Percentiles rank a stretch among this genome's conserved stretches.
phyloP scores from a whole-genome alignment of 164 flowering plant genomes.

The Annona squamosa region DNA sequence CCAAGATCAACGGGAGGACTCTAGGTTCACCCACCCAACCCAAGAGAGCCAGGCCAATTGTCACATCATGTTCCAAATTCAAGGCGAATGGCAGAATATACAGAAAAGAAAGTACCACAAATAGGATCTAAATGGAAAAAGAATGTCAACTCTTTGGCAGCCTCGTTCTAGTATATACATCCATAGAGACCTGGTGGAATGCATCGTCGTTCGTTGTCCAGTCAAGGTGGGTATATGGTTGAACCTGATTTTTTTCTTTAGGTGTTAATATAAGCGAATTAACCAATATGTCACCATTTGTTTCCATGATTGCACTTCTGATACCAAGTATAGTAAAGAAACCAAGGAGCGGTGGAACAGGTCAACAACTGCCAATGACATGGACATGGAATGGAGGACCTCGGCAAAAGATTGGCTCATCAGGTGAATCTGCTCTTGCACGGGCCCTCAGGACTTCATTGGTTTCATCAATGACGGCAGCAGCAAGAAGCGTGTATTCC shows the following conservation, averaged over 20 bases:
- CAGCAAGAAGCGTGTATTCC: slow-evolving; percentile 88
- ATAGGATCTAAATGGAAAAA: neutral
- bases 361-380: slow-evolving; percentile 54
- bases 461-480: slow-evolving; percentile 82
- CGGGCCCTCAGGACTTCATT: slow-evolving; percentile 85
- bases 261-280: neutral
- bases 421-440: slow-evolving; percentile 59
- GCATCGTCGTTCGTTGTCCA: neutral
- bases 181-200: neutral
- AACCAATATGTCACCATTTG: neutral
- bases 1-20: neutral
- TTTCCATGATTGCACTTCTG: neutral
- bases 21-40: neutral
- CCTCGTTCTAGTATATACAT: neutral
- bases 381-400: slow-evolving; percentile 91
- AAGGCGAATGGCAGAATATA: too few relatives aligned
- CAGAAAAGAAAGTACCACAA: neutral
- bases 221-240: neutral
- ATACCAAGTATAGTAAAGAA: neutral
- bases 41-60: neutral
- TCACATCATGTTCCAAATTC: neutral
- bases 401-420: slow-evolving; percentile 87
- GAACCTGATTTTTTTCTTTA: neutral
- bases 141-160: neutral
- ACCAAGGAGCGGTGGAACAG: neutral